Conservation (phyloP, 2,329 filamentous ascomycete species). For the Pseudopithomyces maydicus region DNA sequence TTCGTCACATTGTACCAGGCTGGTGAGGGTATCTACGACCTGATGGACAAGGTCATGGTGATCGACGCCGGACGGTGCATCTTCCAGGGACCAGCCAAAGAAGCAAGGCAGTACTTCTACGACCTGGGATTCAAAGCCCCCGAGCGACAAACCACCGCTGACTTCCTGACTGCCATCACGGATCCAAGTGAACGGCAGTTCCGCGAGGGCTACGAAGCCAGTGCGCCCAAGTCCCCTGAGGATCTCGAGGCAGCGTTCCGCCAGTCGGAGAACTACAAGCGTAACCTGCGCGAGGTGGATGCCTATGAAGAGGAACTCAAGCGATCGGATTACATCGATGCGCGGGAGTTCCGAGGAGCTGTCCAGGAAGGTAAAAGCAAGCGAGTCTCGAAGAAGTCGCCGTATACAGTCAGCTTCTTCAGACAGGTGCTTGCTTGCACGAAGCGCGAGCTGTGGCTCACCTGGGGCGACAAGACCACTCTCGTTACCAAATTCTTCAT, state of each 20-base stretch:
- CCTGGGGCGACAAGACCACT: constrained; percentile 74
- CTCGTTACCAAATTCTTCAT: constrained; percentile 78
- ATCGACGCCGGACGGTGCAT: constrained; percentile 75
- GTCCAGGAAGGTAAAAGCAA: constrained; percentile 70
- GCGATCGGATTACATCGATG: constrained; percentile 63
- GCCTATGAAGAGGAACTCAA: constrained; percentile 64
- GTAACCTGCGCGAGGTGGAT: constrained; percentile 64
- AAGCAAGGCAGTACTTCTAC: constrained; percentile 69
- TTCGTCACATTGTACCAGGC: constrained; percentile 75
- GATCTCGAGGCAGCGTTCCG: constrained; percentile 73
- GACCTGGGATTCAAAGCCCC: constrained; percentile 67
- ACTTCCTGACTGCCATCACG: constrained; percentile 77
- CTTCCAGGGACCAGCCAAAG: constrained; percentile 66
- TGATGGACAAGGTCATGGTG: constrained; percentile 81
- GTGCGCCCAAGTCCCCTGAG: constrained; percentile 70
- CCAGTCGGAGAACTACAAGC: constrained; percentile 65
- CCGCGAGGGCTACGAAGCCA: constrained; percentile 60
- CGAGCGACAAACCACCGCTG: constrained; percentile 71
- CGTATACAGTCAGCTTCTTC: constrained; percentile 76
- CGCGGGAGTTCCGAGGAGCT: constrained; percentile 67
- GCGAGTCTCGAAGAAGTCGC: constrained; percentile 69
- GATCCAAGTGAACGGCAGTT: constrained; percentile 74
- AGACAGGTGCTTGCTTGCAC: constrained; percentile 73
- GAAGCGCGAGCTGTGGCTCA: constrained; percentile 77
- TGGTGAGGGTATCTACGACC: constrained; percentile 70